A percentile compares a stretch with the other conserved stretches of the same genome.
These are phyloP conservation scores for Raphanus hybrid DNA, from an alignment of 441 rosid species.

Conservation along the genomic window DNA sequence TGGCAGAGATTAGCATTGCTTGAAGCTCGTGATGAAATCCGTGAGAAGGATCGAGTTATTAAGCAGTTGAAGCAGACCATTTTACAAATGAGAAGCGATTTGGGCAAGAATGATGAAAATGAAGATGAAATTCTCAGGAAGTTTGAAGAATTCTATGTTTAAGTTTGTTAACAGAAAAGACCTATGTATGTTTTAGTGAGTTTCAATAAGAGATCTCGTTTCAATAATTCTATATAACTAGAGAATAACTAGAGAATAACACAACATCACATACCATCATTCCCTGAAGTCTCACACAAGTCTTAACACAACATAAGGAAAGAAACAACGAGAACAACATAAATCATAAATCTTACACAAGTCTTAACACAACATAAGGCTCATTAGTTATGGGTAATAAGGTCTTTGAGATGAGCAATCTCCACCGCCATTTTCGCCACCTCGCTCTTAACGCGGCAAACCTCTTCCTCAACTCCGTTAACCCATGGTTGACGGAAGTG, in stretches of 20 bases:
- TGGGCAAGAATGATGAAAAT: background rate
- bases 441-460: background rate
- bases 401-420: background rate
- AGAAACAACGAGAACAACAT: too few relatives aligned
- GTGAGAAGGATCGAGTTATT: background rate
- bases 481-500: background rate
- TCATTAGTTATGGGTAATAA: background rate
- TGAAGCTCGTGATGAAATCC: background rate
- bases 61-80: background rate
- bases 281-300: too few relatives aligned
- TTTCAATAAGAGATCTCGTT: too few relatives aligned
- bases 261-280: too few relatives aligned
- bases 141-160: background rate
- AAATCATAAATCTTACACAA: too few relatives aligned
- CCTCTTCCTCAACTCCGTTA: background rate
- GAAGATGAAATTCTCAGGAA: background rate
- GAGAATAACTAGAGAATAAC: too few relatives aligned
- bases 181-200: background rate
- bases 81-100: too few relatives aligned
- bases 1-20: background rate
- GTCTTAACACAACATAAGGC: background rate
- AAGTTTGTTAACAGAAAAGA: background rate
- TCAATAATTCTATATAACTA: too few relatives aligned
- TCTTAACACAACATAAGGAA: too few relatives aligned
- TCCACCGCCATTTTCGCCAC: background rate